A percentile compares a stretch with the other conserved stretches of the same genome.
These are phyloP conservation scores for Arthrobotrys iridis DNA, from an alignment of 2,329 filamentous ascomycete species.

Conservation along the genomic window DNA sequence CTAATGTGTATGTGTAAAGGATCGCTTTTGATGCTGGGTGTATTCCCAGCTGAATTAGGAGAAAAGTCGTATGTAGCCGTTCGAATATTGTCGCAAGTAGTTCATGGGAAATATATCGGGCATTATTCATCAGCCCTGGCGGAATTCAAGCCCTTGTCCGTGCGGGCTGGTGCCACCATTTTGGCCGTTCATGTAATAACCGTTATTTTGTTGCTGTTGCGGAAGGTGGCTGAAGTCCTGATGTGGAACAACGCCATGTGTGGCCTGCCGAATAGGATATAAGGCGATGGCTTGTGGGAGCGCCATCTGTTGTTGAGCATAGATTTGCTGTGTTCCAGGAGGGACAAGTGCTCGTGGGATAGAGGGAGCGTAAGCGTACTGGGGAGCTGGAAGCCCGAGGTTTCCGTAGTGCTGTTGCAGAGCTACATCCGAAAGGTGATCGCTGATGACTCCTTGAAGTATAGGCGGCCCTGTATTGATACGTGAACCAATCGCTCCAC, in stretches of 20 bases:
- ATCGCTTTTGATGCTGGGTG: conserved; percentile 47
- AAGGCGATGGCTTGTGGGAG: conserved; percentile 44
- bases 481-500: conserved; percentile 21
- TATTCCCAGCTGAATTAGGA: conserved; percentile 17
- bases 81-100: neutral
- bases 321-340: conserved; percentile 50
- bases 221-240: conserved; percentile 53
- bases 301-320: conserved; percentile 48
- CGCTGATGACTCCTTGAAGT: conserved; percentile 48
- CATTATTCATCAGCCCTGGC: conserved; percentile 19
- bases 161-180: conserved; percentile 46
- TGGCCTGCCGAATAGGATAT: conserved; percentile 47
- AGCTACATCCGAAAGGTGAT: conserved; percentile 47
- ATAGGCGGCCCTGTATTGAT: conserved; percentile 49
- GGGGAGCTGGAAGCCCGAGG: conserved; percentile 21
- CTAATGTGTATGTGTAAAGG: conserved; percentile 53
- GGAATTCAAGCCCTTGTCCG: conserved; percentile 46
- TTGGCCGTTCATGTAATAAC: conserved; percentile 49
- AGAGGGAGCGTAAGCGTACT: conserved; percentile 49
- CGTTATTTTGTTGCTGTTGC: conserved; percentile 53
- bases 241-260: conserved; percentile 46
- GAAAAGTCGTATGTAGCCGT: conserved; percentile 31
- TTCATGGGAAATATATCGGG: neutral
- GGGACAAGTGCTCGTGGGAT: conserved; percentile 50
- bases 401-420: conserved; percentile 51